These are phyloP conservation scores for Chaetomium globosum DNA, from an alignment of 2,329 filamentous ascomycete genomes.

Conservation along the genomic window DNA sequence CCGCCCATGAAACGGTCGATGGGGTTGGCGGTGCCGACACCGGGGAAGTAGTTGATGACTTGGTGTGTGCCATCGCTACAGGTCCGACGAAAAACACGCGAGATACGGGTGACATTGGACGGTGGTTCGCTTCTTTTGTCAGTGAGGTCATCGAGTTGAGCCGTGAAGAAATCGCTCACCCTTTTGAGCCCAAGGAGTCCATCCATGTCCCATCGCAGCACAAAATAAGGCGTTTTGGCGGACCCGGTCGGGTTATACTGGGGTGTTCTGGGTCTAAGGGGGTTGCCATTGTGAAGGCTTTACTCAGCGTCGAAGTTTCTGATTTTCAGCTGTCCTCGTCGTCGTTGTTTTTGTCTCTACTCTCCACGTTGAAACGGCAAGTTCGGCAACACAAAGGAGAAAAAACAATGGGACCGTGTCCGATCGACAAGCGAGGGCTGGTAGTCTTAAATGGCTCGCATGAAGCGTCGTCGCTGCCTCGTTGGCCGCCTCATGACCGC, in stretches of 20 bases:
- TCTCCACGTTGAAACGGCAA: too few species aligned
- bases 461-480: background rate
- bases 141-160: background rate
- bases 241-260: background rate
- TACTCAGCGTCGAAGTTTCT: background rate
- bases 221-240: conserved; percentile 39
- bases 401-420: background rate
- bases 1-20: conserved; percentile 41
- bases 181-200: conserved; percentile 40
- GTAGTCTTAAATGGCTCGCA: background rate
- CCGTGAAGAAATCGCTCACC: conserved; percentile 23
- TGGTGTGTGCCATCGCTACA: conserved; percentile 39
- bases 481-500: conserved; percentile 2
- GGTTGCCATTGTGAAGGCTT: conserved; percentile 18
- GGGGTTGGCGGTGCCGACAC: conserved; percentile 40
- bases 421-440: background rate
- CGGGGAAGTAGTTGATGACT: conserved; percentile 41
- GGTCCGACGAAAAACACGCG: conserved; percentile 37
- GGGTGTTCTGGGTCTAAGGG: conserved; percentile 17
- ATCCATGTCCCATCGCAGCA: conserved; percentile 44
- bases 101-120: conserved; percentile 41
- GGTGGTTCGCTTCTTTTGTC: conserved; percentile 33
- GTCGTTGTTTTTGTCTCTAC: background rate
- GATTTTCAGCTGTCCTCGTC: background rate
- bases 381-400: background rate